phyloP scores from a whole-genome alignment of 129 eudicot genomes.

The Flaveria sonorensis region DNA sequence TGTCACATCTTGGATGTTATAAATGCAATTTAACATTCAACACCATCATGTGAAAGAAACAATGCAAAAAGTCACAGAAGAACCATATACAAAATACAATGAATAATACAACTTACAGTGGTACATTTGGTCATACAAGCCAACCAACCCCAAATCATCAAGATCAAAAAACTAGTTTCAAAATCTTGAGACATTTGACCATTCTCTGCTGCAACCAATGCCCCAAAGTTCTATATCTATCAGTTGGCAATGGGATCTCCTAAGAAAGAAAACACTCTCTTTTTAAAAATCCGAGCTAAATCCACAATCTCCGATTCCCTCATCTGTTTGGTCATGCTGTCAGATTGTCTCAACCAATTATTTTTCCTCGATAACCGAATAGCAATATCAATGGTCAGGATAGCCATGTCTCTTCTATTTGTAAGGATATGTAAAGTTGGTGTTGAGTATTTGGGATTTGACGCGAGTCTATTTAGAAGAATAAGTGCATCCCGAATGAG shows the following conservation, averaged over 20 bases:
- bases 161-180: constrained; percentile 17
- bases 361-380: constrained; percentile 53
- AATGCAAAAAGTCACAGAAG: neutral
- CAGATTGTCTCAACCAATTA: constrained; percentile 46
- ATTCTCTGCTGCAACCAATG: neutral
- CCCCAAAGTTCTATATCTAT: constrained; percentile 7
- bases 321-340: constrained; percentile 44
- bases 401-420: constrained; percentile 58
- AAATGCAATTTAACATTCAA: neutral
- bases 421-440: constrained; percentile 63
- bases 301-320: constrained; percentile 68
- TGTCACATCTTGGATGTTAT: too few species aligned
- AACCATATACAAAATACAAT: neutral
- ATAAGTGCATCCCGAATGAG: constrained; percentile 77
- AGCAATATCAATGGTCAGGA: constrained; percentile 62
- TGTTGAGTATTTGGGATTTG: constrained; percentile 61
- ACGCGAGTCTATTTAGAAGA: constrained; percentile 70
- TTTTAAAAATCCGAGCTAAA: constrained; percentile 66
- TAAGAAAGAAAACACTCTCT: constrained; percentile 54
- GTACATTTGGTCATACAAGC: constrained; percentile 11
- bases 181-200: neutral
- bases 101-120: constrained; percentile 22
- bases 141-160: constrained; percentile 11
- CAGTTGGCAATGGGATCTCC: constrained; percentile 44
- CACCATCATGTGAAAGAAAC: neutral